phyloP scores from a whole-genome alignment of 352 stramenopile genomes.

The Globisporangium carolinianum region DNA sequence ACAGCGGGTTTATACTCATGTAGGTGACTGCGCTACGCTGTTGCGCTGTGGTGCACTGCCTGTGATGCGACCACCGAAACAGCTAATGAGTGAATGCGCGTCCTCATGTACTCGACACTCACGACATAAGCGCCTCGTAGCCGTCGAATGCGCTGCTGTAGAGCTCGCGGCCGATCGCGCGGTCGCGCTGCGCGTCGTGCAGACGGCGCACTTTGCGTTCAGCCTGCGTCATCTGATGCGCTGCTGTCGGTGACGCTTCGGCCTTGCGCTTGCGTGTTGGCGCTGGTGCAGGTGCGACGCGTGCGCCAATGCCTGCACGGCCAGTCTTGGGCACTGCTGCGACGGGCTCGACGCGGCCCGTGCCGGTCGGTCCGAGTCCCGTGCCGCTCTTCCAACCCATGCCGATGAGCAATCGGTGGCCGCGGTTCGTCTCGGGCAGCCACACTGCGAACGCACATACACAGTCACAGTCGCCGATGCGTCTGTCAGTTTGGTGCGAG shows the following conservation, averaged over 20 bases:
- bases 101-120: not conserved
- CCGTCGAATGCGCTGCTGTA: slow-evolving; percentile 43
- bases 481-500: not conserved
- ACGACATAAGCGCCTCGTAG: slow-evolving; percentile 31
- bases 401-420: slow-evolving; percentile 46
- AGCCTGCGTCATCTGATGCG: slow-evolving; percentile 4
- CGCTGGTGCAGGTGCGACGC: slow-evolving; percentile 33
- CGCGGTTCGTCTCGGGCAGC: slow-evolving; percentile 61
- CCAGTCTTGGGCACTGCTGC: slow-evolving; percentile 50
- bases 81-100: too few species aligned
- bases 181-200: slow-evolving; percentile 31
- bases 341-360: slow-evolving; percentile 39
- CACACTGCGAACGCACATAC: slow-evolving; percentile 29
- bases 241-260: slow-evolving; percentile 8
- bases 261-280: slow-evolving; percentile 35
- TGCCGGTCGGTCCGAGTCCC: slow-evolving; percentile 25
- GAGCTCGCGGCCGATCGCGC: slow-evolving; percentile 34
- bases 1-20: too few species aligned
- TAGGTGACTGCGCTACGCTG: too few species aligned
- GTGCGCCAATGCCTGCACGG: slow-evolving; percentile 31
- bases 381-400: slow-evolving; percentile 50
- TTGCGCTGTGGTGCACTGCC: too few species aligned
- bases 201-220: slow-evolving; percentile 36
- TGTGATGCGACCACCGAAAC: too few species aligned
- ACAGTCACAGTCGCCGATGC: not conserved